Conservation (phyloP, 306 rosid species). For the Cucurbita pepo region DNA sequence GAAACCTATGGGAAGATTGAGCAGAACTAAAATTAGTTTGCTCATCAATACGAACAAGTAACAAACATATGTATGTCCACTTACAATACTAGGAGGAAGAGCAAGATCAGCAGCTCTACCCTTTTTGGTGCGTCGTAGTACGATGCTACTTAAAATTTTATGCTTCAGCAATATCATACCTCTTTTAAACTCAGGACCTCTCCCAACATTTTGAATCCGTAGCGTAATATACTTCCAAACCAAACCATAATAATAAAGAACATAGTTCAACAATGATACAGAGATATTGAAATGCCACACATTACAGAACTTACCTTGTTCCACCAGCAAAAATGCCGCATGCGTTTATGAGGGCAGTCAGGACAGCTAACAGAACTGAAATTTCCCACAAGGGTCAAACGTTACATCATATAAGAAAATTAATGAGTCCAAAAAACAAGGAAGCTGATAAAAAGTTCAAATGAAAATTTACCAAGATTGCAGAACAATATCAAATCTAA, state of each 20-base stretch:
- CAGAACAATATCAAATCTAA: background rate
- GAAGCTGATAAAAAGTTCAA: background rate
- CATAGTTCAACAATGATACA: background rate
- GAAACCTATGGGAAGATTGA: conserved; percentile 38
- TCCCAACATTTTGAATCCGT: conserved; percentile 41
- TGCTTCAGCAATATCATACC: conserved; percentile 70
- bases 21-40: background rate
- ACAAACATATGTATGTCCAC: conserved; percentile 12
- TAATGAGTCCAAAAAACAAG: background rate
- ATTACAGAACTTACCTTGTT: conserved; percentile 54
- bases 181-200: conserved; percentile 21
- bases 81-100: conserved; percentile 89
- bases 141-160: conserved; percentile 53
- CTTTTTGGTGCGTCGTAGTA: conserved; percentile 73
- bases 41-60: background rate
- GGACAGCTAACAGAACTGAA: conserved; percentile 22
- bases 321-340: conserved; percentile 97
- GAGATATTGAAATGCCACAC: background rate
- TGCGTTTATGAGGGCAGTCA: conserved; percentile 54
- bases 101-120: conserved; percentile 93
- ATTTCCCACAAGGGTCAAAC: background rate
- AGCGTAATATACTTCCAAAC: conserved; percentile 44
- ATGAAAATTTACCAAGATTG: background rate
- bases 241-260: conserved; percentile 10
- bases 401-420: background rate